Evolutionary conservation across 805 yeast species (phyloP), one percentile per base, ranked within the genome.

Genomic region (Lipomyces yamadae): DNA sequence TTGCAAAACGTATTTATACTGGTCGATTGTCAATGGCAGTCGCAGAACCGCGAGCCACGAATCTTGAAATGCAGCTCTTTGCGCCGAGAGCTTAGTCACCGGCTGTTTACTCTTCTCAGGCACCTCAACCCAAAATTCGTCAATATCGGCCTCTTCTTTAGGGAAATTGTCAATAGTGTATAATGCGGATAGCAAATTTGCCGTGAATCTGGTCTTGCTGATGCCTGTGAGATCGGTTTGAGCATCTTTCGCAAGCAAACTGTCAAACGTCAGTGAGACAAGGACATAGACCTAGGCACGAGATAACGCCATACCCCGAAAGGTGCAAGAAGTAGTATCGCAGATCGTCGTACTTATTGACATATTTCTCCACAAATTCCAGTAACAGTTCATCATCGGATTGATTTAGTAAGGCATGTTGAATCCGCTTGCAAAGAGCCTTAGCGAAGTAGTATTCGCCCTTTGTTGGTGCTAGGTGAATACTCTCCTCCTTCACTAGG

Each of bases 241-340:
- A 29, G 55, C 55, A 52, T 52, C 55, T 7, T 11, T 52, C 15
- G 55, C 55, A 10, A 52, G 34, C 32, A 52, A 29, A 29, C 55
- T 52, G 34, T 10, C 34, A 52, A 24, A 79, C 18, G 82, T 80
- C 37, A 56, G 59, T 33, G 29, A 15, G 34, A 33, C 3, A 33
- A 29, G 24, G 1, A 24, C 24, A 29, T 18, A 29, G 48, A 56
- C 24, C 24, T 15, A 15, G 24, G 4, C n/a, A 7, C n/a, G 29
- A 18, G 4, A 24, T n/a, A 2, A 32, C 42, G 18, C 42, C 62
- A 2, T 45, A 54, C 64, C 61, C 58, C 30, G 86, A 75, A 71
- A 84, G 87, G 50, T 82, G 79, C 74, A 88, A 86, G 71, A 91
- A 88, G 74, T 88, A 90, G 74, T 81, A 91, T 72, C 92, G 91